Evolutionary conservation across 2,329 filamentous ascomycete species (phyloP).

Genomic region (Diaporthe australafricana): DNA sequence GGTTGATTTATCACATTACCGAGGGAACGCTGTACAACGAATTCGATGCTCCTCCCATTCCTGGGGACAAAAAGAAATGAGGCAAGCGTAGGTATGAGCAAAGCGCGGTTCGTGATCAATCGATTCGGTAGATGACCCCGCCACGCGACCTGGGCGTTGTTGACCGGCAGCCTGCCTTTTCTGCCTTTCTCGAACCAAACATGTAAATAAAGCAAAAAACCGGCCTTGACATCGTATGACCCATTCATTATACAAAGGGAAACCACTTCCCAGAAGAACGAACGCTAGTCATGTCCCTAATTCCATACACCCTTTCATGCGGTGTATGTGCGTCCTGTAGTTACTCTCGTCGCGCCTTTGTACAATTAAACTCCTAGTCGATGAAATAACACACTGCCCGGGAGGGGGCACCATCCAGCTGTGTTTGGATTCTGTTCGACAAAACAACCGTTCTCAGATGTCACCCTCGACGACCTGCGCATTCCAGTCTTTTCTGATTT

Average conservation of each 20-base stretch:
- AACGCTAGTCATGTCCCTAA: not conserved
- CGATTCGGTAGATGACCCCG: not conserved
- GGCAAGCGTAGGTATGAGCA: not conserved
- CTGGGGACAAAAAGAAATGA: not conserved
- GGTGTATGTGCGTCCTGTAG: constrained; percentile 16
- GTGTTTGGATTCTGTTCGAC: not conserved
- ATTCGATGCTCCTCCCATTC: not conserved
- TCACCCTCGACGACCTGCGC: constrained; percentile 64
- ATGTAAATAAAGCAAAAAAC: constrained; percentile 11
- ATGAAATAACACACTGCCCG: not conserved
- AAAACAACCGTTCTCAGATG: constrained; percentile 12
- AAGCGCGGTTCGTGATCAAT: not conserved
- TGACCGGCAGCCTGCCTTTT: not conserved
- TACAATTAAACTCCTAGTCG: not conserved
- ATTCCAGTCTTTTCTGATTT: constrained; percentile 71
- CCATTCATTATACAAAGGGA: constrained; percentile 24
- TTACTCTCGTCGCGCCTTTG: not conserved
- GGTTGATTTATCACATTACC: not conserved
- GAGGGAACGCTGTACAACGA: not conserved
- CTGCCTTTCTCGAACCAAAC: not conserved
- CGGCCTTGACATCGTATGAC: constrained; percentile 1
- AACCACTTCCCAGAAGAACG: constrained; percentile 10
- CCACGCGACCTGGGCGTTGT: not conserved
- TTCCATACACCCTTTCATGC: constrained; percentile 13
- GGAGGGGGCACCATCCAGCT: not conserved